phyloP scores from a whole-genome alignment of 495 filamentous ascomycete species.

The Articulospora tetracladia region DNA sequence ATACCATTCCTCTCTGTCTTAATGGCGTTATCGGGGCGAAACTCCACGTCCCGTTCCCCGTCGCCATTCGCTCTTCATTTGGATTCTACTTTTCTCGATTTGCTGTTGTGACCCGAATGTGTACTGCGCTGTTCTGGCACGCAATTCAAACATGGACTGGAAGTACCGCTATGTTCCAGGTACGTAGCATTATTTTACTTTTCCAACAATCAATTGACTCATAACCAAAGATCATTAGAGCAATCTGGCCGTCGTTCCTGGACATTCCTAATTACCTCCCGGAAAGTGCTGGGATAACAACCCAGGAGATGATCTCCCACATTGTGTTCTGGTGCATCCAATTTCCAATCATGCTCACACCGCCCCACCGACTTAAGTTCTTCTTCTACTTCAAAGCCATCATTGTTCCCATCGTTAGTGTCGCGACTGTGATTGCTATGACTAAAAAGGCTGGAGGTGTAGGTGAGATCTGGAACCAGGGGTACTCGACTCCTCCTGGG shows the following conservation, averaged over 20 bases:
- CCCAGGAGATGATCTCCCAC: slow-evolving; percentile 40
- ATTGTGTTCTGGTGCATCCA: slow-evolving; percentile 43
- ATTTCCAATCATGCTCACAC: slow-evolving; percentile 42
- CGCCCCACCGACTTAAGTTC: slow-evolving; percentile 39
- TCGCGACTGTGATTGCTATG: slow-evolving; percentile 37
- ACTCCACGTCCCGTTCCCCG: slow-evolving; percentile 36
- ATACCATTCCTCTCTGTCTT: slow-evolving; percentile 37
- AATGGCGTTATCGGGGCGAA: slow-evolving; percentile 44
- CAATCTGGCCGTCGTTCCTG: slow-evolving; percentile 34
- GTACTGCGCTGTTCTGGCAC: slow-evolving; percentile 40
- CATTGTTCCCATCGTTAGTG: slow-evolving; percentile 28
- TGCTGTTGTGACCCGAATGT: slow-evolving; percentile 33
- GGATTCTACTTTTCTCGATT: slow-evolving; percentile 34
- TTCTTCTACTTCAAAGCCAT: slow-evolving; percentile 43
- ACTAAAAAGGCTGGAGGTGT: slow-evolving; percentile 35
- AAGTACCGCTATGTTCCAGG: neutral
- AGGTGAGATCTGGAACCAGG: slow-evolving; percentile 32
- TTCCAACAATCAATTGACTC: neutral
- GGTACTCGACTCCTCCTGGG: neutral
- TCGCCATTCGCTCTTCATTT: slow-evolving; percentile 34
- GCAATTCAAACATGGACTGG: neutral
- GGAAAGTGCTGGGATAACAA: slow-evolving; percentile 38
- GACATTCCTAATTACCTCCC: slow-evolving; percentile 42
- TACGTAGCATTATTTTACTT: neutral
- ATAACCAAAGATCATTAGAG: slow-evolving; percentile 24